Evolutionary conservation across 805 yeast genomes (phyloP), one percentile per base, ranked within the genome.

Genomic region (Henningerozyma blattae): DNA sequence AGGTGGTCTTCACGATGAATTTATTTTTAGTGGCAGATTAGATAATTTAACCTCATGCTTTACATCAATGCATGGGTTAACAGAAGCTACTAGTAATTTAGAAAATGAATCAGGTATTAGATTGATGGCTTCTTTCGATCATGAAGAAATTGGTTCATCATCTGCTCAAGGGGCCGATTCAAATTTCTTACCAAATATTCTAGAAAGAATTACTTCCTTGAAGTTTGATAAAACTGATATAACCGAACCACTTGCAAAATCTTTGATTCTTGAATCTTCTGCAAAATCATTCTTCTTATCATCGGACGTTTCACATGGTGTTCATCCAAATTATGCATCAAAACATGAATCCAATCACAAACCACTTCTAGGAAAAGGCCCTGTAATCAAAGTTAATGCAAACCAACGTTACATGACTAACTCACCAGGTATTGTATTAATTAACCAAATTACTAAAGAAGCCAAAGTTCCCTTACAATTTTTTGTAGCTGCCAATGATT

Each of bases 151-250:
- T 44, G 98, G 98, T 1, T 86, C 96, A 2, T 67, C 75, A 7
- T 80, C 94, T 14, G 94, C 95, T 12, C 96, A 89, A 58, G 98
- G 98, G 43, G 98, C 98, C 1, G 87, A 84, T 50, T 85, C 96
- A 2, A 81, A 87, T 39, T 84, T 91, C 53, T 62, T 89, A 35
- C 91, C 91, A 16, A 81, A 85, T 45, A 67, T 84, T 24, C 55
- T 87, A 34, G 72, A 70, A 40, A 72, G 96, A 50, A 57, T 87
- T 30, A 69, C 86, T 1, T 58, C 60, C 4, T 51, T 70, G 24
- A 56, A 62, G 9, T 60, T 62, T 22, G 61, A 65, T 27, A 63
- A 63, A 4, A 41, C 56, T 4, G 56, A 58, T 22, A 42, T 54
- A 4, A 35, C 47, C 10, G 47, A 44, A 2, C 47, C 54, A 5